phyloP scores from a whole-genome alignment of 2,329 filamentous ascomycete species.

The Trichophyton mentagrophytes region DNA sequence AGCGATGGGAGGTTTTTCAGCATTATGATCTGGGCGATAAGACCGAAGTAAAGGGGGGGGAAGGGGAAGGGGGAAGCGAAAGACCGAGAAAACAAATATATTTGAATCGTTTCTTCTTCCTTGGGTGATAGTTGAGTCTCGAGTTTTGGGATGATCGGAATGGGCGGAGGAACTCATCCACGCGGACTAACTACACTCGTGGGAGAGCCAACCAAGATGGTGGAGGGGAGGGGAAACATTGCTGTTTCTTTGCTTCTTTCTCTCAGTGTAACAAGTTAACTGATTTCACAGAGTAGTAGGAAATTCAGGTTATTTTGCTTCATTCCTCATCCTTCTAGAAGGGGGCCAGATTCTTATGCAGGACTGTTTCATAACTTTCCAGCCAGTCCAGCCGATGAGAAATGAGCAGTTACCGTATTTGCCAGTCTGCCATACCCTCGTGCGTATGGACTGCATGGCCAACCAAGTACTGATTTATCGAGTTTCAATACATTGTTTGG shows the following conservation, averaged over 20 bases:
- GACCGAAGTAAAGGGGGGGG: neutral
- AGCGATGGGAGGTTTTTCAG: neutral
- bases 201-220: neutral
- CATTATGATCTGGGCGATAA: neutral
- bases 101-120: neutral
- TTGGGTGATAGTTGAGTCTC: neutral
- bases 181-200: neutral
- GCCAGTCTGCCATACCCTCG: conserved; percentile 1
- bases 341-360: neutral
- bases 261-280: no score
- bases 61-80: neutral
- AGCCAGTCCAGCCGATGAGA: neutral
- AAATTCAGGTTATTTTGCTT: no score
- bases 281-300: neutral
- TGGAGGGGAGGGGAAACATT: neutral
- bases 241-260: neutral
- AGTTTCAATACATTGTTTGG: neutral
- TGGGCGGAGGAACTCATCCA: neutral
- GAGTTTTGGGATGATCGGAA: neutral
- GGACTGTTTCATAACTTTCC: neutral
- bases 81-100: neutral
- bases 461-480: neutral
- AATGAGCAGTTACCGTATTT: neutral
- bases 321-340: conserved; percentile 1
- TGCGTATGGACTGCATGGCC: neutral